Percentiles rank a stretch among this genome's conserved stretches.
Evolutionary conservation across 306 rosid species (phyloP).

Genomic region (Cucurbita ficifolia): DNA sequence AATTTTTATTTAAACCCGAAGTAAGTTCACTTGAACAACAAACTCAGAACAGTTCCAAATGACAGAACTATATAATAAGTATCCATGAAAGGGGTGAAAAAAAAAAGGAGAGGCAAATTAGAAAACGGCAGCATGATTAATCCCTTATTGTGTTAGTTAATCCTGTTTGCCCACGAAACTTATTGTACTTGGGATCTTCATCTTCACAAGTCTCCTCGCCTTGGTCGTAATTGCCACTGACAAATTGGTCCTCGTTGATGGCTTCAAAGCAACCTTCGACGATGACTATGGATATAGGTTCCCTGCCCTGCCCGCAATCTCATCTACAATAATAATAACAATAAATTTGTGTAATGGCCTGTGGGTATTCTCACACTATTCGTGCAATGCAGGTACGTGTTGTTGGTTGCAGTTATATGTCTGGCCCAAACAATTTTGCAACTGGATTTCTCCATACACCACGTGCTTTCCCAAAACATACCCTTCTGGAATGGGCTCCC

Average conservation of each 20-base stretch:
- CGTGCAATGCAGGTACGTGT: not conserved
- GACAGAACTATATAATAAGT: not conserved
- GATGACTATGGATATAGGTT: not conserved
- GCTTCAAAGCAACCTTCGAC: not conserved
- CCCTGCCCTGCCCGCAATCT: not conserved
- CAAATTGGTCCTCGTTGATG: not conserved
- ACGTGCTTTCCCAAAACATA: conserved; percentile 22
- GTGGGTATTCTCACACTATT: not conserved
- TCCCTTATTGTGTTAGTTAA: not conserved
- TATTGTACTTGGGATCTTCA: not conserved
- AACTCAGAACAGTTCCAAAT: not conserved
- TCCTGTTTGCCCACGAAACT: too few species aligned
- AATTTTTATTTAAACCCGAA: not conserved
- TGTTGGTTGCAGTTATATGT: not conserved
- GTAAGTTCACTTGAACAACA: not conserved
- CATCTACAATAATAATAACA: not conserved
- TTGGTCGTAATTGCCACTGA: not conserved
- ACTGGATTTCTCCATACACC: conserved; percentile 17
- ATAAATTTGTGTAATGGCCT: too few species aligned
- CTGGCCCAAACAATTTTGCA: not conserved
- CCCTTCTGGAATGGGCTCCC: conserved; percentile 25
- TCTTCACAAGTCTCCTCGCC: not conserved
- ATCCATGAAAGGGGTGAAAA: not conserved
- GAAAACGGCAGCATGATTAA: not conserved
- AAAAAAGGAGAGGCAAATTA: not conserved